Evolutionary conservation across 768 basidiomycete genomes (phyloP).

Genomic region (Stropharia rugosoannulata): DNA sequence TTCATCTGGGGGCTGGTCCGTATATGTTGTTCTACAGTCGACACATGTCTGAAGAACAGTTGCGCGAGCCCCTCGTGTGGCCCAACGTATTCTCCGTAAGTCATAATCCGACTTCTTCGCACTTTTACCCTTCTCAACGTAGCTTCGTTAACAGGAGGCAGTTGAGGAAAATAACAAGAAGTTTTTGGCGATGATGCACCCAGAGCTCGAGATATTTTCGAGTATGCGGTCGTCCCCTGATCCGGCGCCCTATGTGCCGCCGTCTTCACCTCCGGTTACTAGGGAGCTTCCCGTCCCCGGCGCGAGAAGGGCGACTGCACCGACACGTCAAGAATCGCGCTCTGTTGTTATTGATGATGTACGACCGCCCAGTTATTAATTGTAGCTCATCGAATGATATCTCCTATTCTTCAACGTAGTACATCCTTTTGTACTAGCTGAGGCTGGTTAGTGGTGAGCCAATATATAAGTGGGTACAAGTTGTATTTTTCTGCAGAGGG

Average conservation of each 20-base stretch:
- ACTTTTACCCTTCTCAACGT: neutral
- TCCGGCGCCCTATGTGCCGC: neutral
- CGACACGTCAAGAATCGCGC: conserved; percentile 11
- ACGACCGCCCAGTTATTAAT: neutral
- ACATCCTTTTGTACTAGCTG: neutral
- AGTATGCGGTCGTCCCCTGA: conserved; percentile 12
- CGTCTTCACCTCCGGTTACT: neutral
- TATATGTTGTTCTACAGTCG: conserved; percentile 74
- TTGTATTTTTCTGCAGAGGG: too few relatives aligned
- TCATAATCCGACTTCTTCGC: neutral
- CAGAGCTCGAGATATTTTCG: conserved; percentile 28
- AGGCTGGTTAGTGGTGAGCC: too few relatives aligned
- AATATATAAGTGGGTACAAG: too few relatives aligned
- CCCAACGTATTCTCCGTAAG: conserved; percentile 35
- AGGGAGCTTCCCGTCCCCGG: conserved; percentile 12
- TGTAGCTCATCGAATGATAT: neutral
- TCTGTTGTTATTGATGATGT: conserved; percentile 14
- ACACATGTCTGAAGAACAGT: conserved; percentile 33
- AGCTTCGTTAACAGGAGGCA: conserved; percentile 23
- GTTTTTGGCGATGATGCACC: conserved; percentile 31
- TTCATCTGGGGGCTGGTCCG: conserved; percentile 77
- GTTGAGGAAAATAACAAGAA: conserved; percentile 35
- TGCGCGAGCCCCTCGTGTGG: conserved; percentile 35
- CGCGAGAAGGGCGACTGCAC: conserved; percentile 3
- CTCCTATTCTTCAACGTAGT: neutral